Conservation (phyloP, 371 early-diverging fungal species). For the Apophysomyces trapeziformis region DNA sequence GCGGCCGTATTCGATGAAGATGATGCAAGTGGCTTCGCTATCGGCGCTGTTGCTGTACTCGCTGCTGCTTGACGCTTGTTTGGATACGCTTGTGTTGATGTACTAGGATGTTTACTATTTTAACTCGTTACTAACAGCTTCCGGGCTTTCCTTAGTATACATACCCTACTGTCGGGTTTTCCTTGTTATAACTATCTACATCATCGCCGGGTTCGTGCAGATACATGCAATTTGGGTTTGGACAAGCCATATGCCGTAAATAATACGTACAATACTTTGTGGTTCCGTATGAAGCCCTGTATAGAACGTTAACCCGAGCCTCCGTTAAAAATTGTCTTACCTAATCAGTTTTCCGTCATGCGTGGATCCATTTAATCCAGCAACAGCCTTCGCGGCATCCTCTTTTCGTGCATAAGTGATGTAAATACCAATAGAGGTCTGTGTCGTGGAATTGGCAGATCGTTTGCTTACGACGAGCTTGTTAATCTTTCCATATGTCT, state of each 20-base stretch:
- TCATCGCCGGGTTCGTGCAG: constrained; percentile 89
- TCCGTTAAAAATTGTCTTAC: constrained; percentile 31
- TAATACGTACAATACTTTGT: constrained; percentile 92
- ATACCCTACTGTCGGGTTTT: constrained; percentile 64
- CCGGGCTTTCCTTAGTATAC: constrained; percentile 10
- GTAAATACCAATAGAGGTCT: constrained; percentile 74
- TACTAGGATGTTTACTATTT: constrained; percentile 29
- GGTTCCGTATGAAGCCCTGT: constrained; percentile 84
- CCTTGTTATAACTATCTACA: constrained; percentile 70
- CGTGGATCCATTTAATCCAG: constrained; percentile 87
- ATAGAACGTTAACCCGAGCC: neutral
- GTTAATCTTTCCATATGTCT: constrained; percentile 93
- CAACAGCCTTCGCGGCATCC: constrained; percentile 90
- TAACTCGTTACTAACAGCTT: neutral
- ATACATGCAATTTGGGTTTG: constrained; percentile 82
- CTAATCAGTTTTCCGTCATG: constrained; percentile 84
- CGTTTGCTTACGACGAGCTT: constrained; percentile 85
- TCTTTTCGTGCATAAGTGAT: constrained; percentile 89
- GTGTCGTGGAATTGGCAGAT: constrained; percentile 28
- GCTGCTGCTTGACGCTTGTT: constrained; percentile 37
- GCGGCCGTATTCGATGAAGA: constrained; percentile 9
- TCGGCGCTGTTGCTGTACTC: constrained; percentile 1
- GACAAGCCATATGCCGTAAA: constrained; percentile 78
- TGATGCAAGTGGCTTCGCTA: neutral
- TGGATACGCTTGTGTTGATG: constrained; percentile 26